phyloP scores from a whole-genome alignment of 192 early-diverging fungal species.

The Coemansia sp. region DNA sequence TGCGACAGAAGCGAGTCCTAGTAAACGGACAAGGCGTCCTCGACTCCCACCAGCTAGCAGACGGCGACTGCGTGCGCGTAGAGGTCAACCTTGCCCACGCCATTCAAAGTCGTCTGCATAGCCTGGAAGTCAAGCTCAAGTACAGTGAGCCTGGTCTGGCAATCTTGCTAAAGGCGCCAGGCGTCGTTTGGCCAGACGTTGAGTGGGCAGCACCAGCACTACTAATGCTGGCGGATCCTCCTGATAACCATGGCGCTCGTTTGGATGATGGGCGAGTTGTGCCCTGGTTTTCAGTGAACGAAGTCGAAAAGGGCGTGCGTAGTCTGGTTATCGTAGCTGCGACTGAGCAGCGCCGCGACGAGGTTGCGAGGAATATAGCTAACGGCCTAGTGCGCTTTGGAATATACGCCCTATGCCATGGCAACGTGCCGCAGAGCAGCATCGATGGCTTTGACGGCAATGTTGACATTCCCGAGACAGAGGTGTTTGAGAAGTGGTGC shows the following conservation, averaged over 20 bases:
- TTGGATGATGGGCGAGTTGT: conserved; percentile 5
- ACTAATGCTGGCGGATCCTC: not conserved
- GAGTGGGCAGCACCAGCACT: conserved; percentile 35
- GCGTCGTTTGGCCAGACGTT: conserved; percentile 22
- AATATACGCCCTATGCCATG: conserved; percentile 44
- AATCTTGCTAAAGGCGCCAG: conserved; percentile 61
- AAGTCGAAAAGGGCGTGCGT: conserved; percentile 59
- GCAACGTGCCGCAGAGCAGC: conserved; percentile 29
- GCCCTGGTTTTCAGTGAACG: conserved; percentile 51
- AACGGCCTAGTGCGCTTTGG: conserved; percentile 18
- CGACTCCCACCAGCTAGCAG: conserved; percentile 51
- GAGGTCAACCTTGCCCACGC: conserved; percentile 44
- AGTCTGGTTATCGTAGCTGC: conserved; percentile 50
- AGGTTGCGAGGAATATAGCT: not conserved
- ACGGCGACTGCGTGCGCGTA: conserved; percentile 55
- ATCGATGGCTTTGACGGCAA: conserved; percentile 6
- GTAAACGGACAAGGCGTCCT: conserved; percentile 57
- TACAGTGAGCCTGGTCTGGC: conserved; percentile 58
- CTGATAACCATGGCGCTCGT: not conserved
- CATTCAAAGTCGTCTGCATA: conserved; percentile 44
- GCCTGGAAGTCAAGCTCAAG: conserved; percentile 47
- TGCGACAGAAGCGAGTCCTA: conserved; percentile 48
- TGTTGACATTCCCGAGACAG: not conserved
- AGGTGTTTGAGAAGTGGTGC: conserved; percentile 19
- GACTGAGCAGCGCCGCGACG: conserved; percentile 6